A percentile compares a stretch with the other conserved stretches of the same genome.
Conservation (phyloP, 495 filamentous ascomycete genomes). For the Hypomontagnella monticulosa region DNA sequence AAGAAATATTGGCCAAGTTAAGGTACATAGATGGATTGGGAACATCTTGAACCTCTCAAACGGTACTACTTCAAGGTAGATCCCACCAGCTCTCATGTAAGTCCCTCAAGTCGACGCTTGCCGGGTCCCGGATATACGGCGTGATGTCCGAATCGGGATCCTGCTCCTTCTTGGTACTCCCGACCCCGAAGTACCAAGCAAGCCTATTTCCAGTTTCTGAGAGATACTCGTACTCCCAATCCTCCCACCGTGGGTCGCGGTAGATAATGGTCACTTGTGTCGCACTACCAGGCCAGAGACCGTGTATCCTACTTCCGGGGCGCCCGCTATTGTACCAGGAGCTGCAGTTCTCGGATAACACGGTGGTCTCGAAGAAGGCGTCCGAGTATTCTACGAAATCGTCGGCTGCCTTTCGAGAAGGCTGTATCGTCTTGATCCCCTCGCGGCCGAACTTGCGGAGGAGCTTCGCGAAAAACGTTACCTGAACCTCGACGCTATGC, state of each 20-base stretch:
- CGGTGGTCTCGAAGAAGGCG: slow-evolving; percentile 68
- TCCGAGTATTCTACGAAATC: slow-evolving; percentile 71
- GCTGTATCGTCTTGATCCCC: slow-evolving; percentile 68
- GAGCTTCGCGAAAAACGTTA: slow-evolving; percentile 69
- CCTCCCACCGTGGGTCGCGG: slow-evolving; percentile 74
- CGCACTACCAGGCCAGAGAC: slow-evolving; percentile 73
- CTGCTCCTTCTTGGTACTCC: slow-evolving; percentile 53
- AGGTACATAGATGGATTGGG: too few relatives aligned
- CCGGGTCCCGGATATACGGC: slow-evolving; percentile 49
- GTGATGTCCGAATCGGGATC: slow-evolving; percentile 52
- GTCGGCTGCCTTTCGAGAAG: slow-evolving; percentile 64
- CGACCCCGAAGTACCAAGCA: slow-evolving; percentile 57
- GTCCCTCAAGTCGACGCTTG: slow-evolving; percentile 49
- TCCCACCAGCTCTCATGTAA: slow-evolving; percentile 58
- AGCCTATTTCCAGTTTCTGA: slow-evolving; percentile 53
- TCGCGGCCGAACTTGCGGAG: slow-evolving; percentile 71
- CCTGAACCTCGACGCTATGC: slow-evolving; percentile 63
- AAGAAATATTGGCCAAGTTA: too few relatives aligned
- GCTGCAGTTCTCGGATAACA: slow-evolving; percentile 70
- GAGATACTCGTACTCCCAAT: slow-evolving; percentile 72
- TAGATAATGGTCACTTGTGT: slow-evolving; percentile 65
- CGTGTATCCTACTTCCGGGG: slow-evolving; percentile 66
- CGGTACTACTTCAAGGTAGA: slow-evolving; percentile 8
- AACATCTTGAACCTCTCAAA: background rate
- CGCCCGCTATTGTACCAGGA: slow-evolving; percentile 75